phyloP scores from a whole-genome alignment of 306 rosid species.

The Carpinus viminea region DNA sequence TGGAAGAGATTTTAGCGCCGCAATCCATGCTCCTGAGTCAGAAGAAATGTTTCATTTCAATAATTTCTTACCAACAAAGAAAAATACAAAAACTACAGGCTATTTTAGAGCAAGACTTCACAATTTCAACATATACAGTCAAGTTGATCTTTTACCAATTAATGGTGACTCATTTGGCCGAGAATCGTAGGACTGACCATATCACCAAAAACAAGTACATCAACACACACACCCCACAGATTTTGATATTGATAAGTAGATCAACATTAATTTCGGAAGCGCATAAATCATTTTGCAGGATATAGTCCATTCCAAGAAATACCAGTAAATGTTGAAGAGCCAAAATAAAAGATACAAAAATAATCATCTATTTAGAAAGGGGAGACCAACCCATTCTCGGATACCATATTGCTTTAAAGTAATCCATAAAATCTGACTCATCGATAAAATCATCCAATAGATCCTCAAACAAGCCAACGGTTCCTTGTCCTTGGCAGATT shows the following conservation, averaged over 20 bases:
- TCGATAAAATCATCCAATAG: slow-evolving; percentile 71
- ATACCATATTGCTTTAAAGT: slow-evolving; percentile 93
- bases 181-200: background rate
- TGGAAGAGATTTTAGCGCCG: slow-evolving; percentile 67
- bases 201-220: background rate
- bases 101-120: background rate
- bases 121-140: background rate
- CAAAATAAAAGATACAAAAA: background rate
- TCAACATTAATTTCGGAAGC: background rate
- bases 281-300: background rate
- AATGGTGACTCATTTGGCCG: background rate
- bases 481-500: slow-evolving; percentile 56
- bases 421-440: slow-evolving; percentile 70
- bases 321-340: background rate
- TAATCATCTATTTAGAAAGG: slow-evolving; percentile 29
- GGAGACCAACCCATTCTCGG: slow-evolving; percentile 62
- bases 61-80: background rate
- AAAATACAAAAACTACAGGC: background rate
- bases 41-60: slow-evolving; percentile 20
- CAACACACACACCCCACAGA: background rate
- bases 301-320: background rate
- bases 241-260: background rate
- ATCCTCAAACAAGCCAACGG: slow-evolving; percentile 57
- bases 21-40: slow-evolving; percentile 65
- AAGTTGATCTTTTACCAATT: background rate